These are phyloP conservation scores for Penicillium sp. DNA, from an alignment of 2,329 filamentous ascomycete genomes.

Conservation along the genomic window DNA sequence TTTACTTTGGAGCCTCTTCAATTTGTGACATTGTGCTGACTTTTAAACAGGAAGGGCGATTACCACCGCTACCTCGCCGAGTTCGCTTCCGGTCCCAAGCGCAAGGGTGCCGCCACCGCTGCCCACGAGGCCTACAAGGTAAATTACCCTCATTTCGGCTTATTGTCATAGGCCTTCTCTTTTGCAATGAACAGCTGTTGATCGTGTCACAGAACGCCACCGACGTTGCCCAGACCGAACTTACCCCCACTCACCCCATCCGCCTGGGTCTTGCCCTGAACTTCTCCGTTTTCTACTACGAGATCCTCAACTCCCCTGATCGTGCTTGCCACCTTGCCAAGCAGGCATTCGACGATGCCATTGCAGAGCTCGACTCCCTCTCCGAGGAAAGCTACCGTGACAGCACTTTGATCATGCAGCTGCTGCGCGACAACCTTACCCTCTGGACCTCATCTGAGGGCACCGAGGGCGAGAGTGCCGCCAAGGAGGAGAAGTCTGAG, in stretches of 20 bases:
- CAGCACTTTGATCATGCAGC: slow-evolving; percentile 99
- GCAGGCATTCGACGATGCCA: slow-evolving; percentile 98
- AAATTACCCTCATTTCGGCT: slow-evolving; percentile 32
- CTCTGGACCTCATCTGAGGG: slow-evolving; percentile 96
- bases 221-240: slow-evolving; percentile 96
- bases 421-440: slow-evolving; percentile 95
- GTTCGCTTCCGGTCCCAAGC: slow-evolving; percentile 91
- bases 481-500: slow-evolving; percentile 62
- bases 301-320: slow-evolving; percentile 97
- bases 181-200: neutral
- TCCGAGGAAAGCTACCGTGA: slow-evolving; percentile 98
- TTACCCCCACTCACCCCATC: slow-evolving; percentile 96
- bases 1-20: too few relatives aligned
- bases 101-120: slow-evolving; percentile 90
- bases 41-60: slow-evolving; percentile 89
- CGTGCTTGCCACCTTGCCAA: slow-evolving; percentile 97
- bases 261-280: slow-evolving; percentile 95
- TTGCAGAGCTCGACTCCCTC: slow-evolving; percentile 95
- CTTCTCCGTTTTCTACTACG: slow-evolving; percentile 99
- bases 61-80: slow-evolving; percentile 99
- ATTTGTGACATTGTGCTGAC: slow-evolving; percentile 75
- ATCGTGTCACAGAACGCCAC: slow-evolving; percentile 68
- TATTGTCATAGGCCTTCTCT: neutral
- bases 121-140: slow-evolving; percentile 99
- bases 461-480: slow-evolving; percentile 63